Evolutionary conservation across 805 yeast genomes (phyloP).

Genomic region (Wickerhamiella cacticola): DNA sequence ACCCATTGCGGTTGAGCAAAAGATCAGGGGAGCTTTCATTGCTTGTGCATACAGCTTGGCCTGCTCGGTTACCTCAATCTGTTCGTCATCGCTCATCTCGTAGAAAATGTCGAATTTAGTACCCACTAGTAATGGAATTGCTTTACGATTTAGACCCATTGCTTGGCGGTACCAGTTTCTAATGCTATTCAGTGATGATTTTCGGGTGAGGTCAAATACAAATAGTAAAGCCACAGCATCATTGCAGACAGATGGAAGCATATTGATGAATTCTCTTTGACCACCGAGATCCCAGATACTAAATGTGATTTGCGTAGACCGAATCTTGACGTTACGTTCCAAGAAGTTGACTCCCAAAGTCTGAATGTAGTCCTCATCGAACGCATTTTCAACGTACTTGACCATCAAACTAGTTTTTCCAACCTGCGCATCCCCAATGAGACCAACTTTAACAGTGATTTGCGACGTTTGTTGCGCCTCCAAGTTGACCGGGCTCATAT

Average conservation of each 20-base stretch:
- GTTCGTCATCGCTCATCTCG: slow-evolving; percentile 66
- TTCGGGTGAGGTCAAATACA: slow-evolving; percentile 80
- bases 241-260: slow-evolving; percentile 84
- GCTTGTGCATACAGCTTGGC: slow-evolving; percentile 78
- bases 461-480: slow-evolving; percentile 23
- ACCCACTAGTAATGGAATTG: slow-evolving; percentile 83
- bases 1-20: slow-evolving; percentile 84
- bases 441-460: slow-evolving; percentile 61
- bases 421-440: slow-evolving; percentile 89
- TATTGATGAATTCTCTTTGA: slow-evolving; percentile 83
- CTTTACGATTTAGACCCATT: slow-evolving; percentile 76
- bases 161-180: slow-evolving; percentile 94
- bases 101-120: slow-evolving; percentile 86
- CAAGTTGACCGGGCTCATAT: slow-evolving; percentile 22
- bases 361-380: slow-evolving; percentile 84
- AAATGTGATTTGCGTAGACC: slow-evolving; percentile 78
- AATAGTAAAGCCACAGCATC: slow-evolving; percentile 88
- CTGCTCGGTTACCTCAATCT: slow-evolving; percentile 67
- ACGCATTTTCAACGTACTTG: slow-evolving; percentile 88
- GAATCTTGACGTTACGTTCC: slow-evolving; percentile 76
- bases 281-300: slow-evolving; percentile 96
- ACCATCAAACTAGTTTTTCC: slow-evolving; percentile 96
- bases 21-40: slow-evolving; percentile 73
- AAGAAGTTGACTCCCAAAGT: slow-evolving; percentile 91
- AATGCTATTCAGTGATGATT: slow-evolving; percentile 71